Percentiles rank a stretch among this genome's conserved stretches.
phyloP scores from a whole-genome alignment of 2,329 filamentous ascomycete genomes.

The Xylariaceae sp. region DNA sequence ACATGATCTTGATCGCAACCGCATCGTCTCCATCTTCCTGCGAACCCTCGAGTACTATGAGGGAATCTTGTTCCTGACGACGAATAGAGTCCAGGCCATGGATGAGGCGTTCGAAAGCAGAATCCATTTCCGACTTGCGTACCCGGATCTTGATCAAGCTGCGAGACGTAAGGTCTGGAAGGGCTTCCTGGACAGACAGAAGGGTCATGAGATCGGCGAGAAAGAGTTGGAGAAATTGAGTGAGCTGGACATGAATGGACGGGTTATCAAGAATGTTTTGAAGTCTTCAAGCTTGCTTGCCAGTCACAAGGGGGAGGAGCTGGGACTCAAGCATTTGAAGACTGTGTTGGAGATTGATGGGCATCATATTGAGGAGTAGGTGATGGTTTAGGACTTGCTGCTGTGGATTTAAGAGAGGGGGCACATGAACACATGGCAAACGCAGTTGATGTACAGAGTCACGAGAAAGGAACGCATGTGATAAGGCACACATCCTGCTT shows the following conservation, averaged over 20 bases:
- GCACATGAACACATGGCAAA: no score
- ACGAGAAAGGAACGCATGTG: no score
- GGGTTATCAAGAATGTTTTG: constrained; percentile 48
- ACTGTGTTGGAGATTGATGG: no score
- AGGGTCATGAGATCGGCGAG: constrained; percentile 25
- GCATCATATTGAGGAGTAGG: no score
- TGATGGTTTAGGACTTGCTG: no score
- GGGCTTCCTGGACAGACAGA: constrained; percentile 31
- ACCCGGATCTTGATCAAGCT: constrained; percentile 27
- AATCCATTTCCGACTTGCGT: constrained; percentile 31
- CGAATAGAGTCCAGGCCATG: constrained; percentile 34
- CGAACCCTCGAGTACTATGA: constrained; percentile 31
- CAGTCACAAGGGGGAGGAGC: background rate
- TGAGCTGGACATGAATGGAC: constrained; percentile 41
- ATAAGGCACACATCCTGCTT: no score
- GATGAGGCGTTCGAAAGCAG: constrained; percentile 36
- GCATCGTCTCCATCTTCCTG: constrained; percentile 31
- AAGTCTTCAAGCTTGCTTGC: constrained; percentile 37
- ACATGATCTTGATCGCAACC: constrained; percentile 35
- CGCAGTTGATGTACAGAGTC: no score
- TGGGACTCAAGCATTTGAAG: no score
- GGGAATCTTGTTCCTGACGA: constrained; percentile 37
- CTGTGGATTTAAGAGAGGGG: no score
- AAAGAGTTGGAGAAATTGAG: constrained; percentile 34
- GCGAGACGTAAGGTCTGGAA: constrained; percentile 33